Percentiles rank a stretch among this genome's conserved stretches.
Evolutionary conservation across 805 yeast genomes (phyloP).

Genomic region (Pichia rugopelliculosa): DNA sequence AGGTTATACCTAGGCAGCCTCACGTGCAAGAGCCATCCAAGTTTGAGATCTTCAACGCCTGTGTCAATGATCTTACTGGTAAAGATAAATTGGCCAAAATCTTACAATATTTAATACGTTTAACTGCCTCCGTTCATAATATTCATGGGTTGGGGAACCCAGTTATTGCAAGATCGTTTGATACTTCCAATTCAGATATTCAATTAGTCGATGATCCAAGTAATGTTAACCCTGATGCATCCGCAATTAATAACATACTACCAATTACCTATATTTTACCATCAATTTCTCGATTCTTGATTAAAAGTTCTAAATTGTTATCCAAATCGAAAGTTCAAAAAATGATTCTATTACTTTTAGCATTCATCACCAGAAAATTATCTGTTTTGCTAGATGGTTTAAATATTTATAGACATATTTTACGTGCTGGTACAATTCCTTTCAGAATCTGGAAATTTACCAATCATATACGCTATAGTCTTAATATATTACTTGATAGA

Average conservation of each 20-base stretch:
- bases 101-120: conserved; percentile 49
- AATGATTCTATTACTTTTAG: conserved; percentile 1
- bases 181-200: neutral
- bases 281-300: neutral
- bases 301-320: neutral
- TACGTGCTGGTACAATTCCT: conserved; percentile 67
- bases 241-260: neutral
- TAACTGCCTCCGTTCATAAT: conserved; percentile 31
- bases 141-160: conserved; percentile 22
- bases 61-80: conserved; percentile 49
- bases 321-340: neutral
- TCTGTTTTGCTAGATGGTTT: conserved; percentile 30
- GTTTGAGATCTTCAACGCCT: conserved; percentile 10
- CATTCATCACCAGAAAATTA: conserved; percentile 7
- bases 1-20: neutral
- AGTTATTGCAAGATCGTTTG: neutral
- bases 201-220: neutral
- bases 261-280: neutral
- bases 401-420: conserved; percentile 54
- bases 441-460: conserved; percentile 39
- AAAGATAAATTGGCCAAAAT: conserved; percentile 67
- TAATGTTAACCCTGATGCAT: neutral
- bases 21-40: neutral
- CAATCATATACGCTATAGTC: conserved; percentile 25
- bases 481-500: conserved; percentile 12